Evolutionary conservation across 2,329 filamentous ascomycete genomes (phyloP).

Genomic region (Cladophialophora carrionii): DNA sequence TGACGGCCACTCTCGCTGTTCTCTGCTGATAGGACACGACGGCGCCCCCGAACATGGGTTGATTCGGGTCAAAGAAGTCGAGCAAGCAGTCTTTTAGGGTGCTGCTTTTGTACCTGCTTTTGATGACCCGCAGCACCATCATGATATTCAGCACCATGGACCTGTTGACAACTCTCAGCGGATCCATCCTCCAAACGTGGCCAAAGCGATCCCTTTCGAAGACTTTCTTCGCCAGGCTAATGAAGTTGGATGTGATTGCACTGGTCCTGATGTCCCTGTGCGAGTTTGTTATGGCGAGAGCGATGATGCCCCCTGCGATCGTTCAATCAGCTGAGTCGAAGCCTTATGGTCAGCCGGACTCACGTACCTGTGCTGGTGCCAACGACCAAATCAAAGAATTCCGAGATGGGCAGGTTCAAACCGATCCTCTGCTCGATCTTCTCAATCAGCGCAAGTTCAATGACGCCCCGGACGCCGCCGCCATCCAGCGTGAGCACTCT

Average conservation of each 20-base stretch:
- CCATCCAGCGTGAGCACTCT: slow-evolving; percentile 11
- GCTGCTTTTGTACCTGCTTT: slow-evolving; percentile 6
- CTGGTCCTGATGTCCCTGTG: neutral
- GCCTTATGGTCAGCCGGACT: neutral
- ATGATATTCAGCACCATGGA: slow-evolving; percentile 1
- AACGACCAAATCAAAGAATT: slow-evolving; percentile 12
- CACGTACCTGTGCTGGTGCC: slow-evolving; percentile 13
- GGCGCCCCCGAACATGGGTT: slow-evolving; percentile 6
- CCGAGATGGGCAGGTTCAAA: slow-evolving; percentile 2
- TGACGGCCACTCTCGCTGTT: slow-evolving; percentile 6
- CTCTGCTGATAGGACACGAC: slow-evolving; percentile 1
- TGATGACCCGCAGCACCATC: slow-evolving; percentile 10
- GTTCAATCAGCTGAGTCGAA: neutral
- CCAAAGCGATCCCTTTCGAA: slow-evolving; percentile 14
- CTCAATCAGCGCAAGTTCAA: slow-evolving; percentile 8
- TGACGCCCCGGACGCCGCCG: slow-evolving; percentile 7
- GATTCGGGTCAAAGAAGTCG: slow-evolving; percentile 4
- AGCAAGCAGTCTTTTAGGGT: slow-evolving; percentile 5
- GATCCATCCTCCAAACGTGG: slow-evolving; percentile 5
- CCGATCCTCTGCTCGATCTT: slow-evolving; percentile 13
- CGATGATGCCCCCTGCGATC: slow-evolving; percentile 5
- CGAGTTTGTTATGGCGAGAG: slow-evolving; percentile 1
- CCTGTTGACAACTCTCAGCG: neutral
- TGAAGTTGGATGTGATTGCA: slow-evolving; percentile 3
- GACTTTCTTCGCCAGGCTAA: slow-evolving; percentile 3